Evolutionary conservation across 176 grass and related monocot species (phyloP).

Genomic region (Eleusine coracana): DNA sequence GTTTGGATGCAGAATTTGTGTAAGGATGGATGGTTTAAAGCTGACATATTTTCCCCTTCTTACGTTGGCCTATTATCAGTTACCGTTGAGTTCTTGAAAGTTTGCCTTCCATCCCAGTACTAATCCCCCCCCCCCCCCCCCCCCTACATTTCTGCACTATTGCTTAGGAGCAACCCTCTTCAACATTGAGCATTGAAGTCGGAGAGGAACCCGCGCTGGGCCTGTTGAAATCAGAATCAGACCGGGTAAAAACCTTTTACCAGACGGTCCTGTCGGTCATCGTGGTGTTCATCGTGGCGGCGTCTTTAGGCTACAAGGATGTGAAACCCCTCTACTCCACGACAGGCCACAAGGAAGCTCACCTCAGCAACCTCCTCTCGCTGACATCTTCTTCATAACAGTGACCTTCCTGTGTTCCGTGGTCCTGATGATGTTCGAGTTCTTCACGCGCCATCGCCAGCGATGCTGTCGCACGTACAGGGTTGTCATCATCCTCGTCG

Average conservation of each 20-base stretch:
- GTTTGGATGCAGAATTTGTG: neutral
- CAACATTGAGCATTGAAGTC: neutral
- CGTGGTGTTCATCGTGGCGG: neutral
- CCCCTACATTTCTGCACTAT: neutral
- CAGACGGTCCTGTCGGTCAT: constrained; percentile 14
- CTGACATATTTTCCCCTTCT: neutral
- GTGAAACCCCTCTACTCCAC: constrained; percentile 11
- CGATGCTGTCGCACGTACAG: neutral
- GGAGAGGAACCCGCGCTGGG: neutral
- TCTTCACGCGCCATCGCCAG: neutral
- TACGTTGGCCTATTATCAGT: neutral
- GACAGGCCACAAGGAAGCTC: constrained; percentile 1
- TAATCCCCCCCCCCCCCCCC: neutral
- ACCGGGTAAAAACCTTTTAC: constrained; percentile 5
- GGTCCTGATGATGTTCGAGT: neutral
- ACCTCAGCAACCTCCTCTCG: constrained; percentile 24
- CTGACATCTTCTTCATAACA: neutral
- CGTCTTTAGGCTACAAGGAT: constrained; percentile 31
- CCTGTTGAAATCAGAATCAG: constrained; percentile 8
- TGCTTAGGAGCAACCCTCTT: neutral
- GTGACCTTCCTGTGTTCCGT: constrained; percentile 6
- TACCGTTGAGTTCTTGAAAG: neutral
- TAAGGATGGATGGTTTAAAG: neutral
- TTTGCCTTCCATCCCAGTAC: neutral
- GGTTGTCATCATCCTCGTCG: constrained; percentile 6